Evolutionary conservation across 2,329 filamentous ascomycete genomes (phyloP).

Genomic region (Juglanconis oblonga): DNA sequence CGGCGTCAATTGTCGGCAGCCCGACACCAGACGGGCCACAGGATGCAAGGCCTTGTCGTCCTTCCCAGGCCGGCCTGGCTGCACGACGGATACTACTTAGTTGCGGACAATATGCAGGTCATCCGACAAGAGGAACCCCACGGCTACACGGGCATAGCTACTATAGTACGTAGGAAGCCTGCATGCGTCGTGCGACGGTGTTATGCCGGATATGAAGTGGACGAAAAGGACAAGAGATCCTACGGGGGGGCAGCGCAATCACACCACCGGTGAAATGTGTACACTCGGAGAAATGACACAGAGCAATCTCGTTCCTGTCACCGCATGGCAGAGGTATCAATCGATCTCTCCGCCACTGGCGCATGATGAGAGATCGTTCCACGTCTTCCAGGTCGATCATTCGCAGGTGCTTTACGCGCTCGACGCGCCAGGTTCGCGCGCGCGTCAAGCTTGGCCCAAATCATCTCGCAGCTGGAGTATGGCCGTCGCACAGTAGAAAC

Average conservation of each 20-base stretch:
- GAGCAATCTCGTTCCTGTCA: not conserved
- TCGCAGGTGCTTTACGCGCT: slow-evolving; percentile 1
- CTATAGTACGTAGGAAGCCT: not conserved
- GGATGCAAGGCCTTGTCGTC: not conserved
- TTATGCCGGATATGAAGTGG: slow-evolving; percentile 6
- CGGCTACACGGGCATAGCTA: not conserved
- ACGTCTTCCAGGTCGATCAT: not conserved
- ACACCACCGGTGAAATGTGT: not conserved
- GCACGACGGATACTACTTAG: not conserved
- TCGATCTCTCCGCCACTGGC: not conserved
- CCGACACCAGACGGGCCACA: not conserved
- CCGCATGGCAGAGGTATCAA: not conserved
- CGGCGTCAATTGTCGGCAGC: not conserved
- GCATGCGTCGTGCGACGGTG: slow-evolving; percentile 3
- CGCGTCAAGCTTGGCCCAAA: not conserved
- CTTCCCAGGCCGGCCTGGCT: not conserved
- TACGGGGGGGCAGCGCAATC: not conserved
- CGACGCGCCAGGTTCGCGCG: not conserved
- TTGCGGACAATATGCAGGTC: slow-evolving; percentile 6
- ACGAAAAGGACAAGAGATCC: not conserved
- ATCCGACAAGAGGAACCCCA: not conserved
- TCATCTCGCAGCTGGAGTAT: not conserved
- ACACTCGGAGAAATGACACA: not conserved
- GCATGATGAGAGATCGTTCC: not conserved
- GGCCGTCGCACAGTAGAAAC: not conserved